These are phyloP conservation scores for Venturia aucupariae DNA, from an alignment of 2,329 filamentous ascomycete genomes.

Conservation along the genomic window DNA sequence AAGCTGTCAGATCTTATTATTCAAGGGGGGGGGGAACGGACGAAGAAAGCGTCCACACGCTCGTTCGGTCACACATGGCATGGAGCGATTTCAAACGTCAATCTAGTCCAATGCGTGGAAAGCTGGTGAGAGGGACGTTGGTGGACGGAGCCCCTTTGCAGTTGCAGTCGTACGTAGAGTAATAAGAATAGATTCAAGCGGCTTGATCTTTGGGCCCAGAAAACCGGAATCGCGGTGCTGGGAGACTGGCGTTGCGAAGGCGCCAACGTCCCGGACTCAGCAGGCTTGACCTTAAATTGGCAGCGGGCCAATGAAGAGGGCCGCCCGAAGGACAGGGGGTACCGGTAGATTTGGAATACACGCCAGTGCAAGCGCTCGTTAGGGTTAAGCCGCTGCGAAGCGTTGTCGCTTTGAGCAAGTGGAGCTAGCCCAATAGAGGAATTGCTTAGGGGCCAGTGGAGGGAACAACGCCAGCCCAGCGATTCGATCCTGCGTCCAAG, in stretches of 20 bases:
- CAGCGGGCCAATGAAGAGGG: background rate
- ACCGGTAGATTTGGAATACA: background rate
- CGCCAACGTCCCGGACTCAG: slow-evolving; percentile 7
- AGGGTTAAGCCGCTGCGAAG: background rate
- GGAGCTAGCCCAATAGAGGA: background rate
- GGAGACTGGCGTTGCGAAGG: slow-evolving; percentile 2
- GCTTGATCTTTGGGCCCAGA: slow-evolving; percentile 1
- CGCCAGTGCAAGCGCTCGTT: background rate
- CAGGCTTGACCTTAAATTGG: slow-evolving; percentile 4
- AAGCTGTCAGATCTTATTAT: background rate
- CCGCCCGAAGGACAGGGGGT: background rate
- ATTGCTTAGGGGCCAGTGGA: background rate
- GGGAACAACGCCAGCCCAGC: background rate
- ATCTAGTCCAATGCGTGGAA: background rate
- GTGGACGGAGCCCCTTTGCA: background rate
- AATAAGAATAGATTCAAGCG: slow-evolving; percentile 6
- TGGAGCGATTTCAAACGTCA: background rate
- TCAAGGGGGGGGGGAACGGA: background rate
- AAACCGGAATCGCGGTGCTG: background rate
- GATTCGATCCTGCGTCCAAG: background rate
- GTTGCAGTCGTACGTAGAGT: no score
- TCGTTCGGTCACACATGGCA: background rate
- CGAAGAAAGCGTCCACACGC: background rate
- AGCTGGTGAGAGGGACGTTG: background rate
- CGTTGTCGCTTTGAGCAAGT: background rate